Conservation (phyloP, 345 rosid genomes). For the Cardamine resedifolia region DNA sequence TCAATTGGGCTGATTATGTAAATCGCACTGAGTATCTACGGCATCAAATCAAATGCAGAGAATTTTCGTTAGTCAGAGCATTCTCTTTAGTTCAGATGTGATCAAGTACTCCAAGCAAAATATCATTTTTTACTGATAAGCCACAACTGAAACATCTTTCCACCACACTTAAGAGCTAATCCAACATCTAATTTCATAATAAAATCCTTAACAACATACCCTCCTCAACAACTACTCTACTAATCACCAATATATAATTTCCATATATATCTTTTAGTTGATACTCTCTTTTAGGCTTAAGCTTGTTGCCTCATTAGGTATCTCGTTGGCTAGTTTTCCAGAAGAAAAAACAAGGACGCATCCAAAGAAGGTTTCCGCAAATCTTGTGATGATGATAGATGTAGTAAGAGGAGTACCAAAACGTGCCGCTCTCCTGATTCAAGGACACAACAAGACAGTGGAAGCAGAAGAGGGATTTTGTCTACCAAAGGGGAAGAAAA, state of each 20-base stretch:
- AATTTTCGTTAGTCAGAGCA: background rate
- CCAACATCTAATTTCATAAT: background rate
- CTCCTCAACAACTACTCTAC: background rate
- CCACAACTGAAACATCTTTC: background rate
- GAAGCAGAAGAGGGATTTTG: conserved; percentile 46
- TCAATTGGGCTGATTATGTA: conserved; percentile 76
- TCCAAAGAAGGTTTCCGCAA: conserved; percentile 52
- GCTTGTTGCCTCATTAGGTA: conserved; percentile 27
- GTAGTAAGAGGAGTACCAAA: conserved; percentile 52
- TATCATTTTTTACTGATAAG: background rate
- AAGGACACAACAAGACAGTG: conserved; percentile 55
- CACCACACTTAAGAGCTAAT: background rate
- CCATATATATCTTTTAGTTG: background rate
- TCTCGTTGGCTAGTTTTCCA: conserved; percentile 52
- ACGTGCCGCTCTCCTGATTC: conserved; percentile 60
- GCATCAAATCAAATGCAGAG: conserved; percentile 27
- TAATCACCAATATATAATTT: background rate
- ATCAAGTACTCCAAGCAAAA: background rate
- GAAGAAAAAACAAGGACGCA: conserved; percentile 72
- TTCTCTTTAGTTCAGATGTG: background rate
- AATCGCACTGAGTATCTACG: conserved; percentile 62
- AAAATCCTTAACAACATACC: background rate
- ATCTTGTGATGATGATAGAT: conserved; percentile 60
- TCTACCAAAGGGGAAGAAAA: conserved; percentile 51
- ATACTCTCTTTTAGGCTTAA: background rate